Base-by-base conservation (phyloP, 2,329 filamentous ascomycete species). In the Thyridium curvatum region DNA sequence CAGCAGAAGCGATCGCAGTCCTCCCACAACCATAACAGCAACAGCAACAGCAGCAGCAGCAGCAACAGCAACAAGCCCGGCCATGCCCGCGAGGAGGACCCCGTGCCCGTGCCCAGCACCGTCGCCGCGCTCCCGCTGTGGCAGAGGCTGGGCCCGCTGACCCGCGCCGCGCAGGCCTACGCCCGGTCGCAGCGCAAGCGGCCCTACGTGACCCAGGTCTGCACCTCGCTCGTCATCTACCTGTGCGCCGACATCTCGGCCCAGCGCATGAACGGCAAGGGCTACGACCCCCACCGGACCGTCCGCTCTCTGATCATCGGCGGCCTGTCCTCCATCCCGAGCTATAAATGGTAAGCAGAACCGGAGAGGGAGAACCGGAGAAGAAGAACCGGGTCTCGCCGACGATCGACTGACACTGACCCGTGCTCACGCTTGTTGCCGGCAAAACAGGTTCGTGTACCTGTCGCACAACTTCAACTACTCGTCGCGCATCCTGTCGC, bases 381-480 rank as follows among this genome's bases (percentile, higher is more conserved):
- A n/a, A n/a, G n/a, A n/a, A n/a, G n/a, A n/a, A n/a, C n/a, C n/a
- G n/a, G n/a, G n/a, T n/a, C n/a, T n/a, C n/a, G n/a, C n/a, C n/a
- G n/a, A n/a, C n/a, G n/a, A n/a, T 12, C 7, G 28, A 30, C 21
- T 12, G 9, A 12, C 31, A n/a, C 33, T 40, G 16, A 35, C 16
- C 14, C 14, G 28, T 18, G 15, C 15, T 15, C 30, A 28, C 4
- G n/a, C 33, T 30, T 13, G 8, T n/a, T 13, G 32, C 14, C 8
- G 8, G n/a, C 30, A 31, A 6, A 13, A 32, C 45, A 86, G 83
- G 84, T 86, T 87, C 64, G 69, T 90, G 49, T 94, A 83, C 62
- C 74, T 96, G 12, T 82, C 84, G 32, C 71, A 77, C 42, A 74
- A 81, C 61, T 95, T 95, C 74, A 95, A 95, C 65, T 94, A 86